Conservation (phyloP, 169 alveolate genomes). For the Plasmodium gonderi region DNA sequence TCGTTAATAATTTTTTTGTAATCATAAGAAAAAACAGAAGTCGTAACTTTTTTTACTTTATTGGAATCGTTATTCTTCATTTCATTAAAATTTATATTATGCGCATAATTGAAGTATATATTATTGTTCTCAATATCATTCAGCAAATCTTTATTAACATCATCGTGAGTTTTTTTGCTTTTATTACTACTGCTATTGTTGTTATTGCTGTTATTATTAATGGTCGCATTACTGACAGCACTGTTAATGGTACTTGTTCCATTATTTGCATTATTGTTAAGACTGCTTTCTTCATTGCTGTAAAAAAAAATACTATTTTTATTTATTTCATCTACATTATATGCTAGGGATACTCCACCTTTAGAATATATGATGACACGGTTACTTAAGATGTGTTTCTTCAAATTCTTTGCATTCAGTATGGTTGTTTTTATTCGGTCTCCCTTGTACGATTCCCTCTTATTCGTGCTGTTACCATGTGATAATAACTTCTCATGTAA, state of each 20-base stretch:
- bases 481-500: background rate
- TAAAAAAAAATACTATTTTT: conserved; percentile 54
- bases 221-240: background rate
- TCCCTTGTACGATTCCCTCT: background rate
- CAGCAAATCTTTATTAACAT: conserved; percentile 11
- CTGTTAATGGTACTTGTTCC: background rate
- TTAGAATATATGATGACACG: conserved; percentile 51
- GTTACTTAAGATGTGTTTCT: conserved; percentile 51
- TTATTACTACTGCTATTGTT: background rate
- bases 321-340: conserved; percentile 54
- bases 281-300: conserved; percentile 16
- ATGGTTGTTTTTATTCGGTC: conserved; percentile 25
- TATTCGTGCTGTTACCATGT: background rate
- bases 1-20: conserved; percentile 27
- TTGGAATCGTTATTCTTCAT: background rate
- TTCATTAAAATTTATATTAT: conserved; percentile 60
- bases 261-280: background rate
- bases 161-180: conserved; percentile 22
- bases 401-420: conserved; percentile 40
- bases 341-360: conserved; percentile 53
- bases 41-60: conserved; percentile 34
- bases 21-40: conserved; percentile 45
- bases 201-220: background rate
- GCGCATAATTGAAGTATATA: conserved; percentile 48
- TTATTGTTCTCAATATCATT: conserved; percentile 19